These are phyloP conservation scores for Camelina sativa DNA, from an alignment of 345 rosid species.

Conservation along the genomic window DNA sequence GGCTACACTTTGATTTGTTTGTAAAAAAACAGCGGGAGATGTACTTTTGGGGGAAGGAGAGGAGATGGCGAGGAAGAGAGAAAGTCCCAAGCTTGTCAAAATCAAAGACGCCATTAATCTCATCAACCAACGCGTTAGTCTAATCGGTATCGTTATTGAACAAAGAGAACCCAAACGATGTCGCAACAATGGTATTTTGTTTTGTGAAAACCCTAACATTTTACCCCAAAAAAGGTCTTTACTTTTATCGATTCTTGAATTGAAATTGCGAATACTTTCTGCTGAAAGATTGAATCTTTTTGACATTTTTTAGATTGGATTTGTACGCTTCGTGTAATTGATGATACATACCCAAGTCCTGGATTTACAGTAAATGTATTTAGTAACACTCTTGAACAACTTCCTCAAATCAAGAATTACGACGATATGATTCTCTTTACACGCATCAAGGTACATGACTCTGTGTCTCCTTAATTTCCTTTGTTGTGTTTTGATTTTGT, in stretches of 20 bases:
- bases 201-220: background rate
- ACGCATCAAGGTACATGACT: constrained; percentile 59
- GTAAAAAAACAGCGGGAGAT: constrained; percentile 7
- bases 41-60: background rate
- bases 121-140: constrained; percentile 61
- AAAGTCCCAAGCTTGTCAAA: constrained; percentile 56
- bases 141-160: constrained; percentile 65
- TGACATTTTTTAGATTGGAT: constrained; percentile 57
- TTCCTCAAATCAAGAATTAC: constrained; percentile 56
- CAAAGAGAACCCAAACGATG: constrained; percentile 52
- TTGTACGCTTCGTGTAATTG: constrained; percentile 57
- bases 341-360: constrained; percentile 51
- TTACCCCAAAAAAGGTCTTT: background rate
- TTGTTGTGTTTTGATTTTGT: background rate
- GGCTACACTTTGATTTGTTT: too few species aligned
- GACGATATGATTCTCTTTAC: constrained; percentile 67
- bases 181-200: constrained; percentile 61
- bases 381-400: constrained; percentile 47
- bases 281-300: background rate
- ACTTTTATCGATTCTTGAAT: background rate
- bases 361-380: constrained; percentile 62
- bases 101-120: constrained; percentile 61
- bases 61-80: constrained; percentile 40
- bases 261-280: too few species aligned
- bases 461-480: background rate